A percentile compares a stretch with the other conserved stretches of the same genome.
Conservation (phyloP, 331 rosid genomes). For the Stylosanthes scabra region DNA sequence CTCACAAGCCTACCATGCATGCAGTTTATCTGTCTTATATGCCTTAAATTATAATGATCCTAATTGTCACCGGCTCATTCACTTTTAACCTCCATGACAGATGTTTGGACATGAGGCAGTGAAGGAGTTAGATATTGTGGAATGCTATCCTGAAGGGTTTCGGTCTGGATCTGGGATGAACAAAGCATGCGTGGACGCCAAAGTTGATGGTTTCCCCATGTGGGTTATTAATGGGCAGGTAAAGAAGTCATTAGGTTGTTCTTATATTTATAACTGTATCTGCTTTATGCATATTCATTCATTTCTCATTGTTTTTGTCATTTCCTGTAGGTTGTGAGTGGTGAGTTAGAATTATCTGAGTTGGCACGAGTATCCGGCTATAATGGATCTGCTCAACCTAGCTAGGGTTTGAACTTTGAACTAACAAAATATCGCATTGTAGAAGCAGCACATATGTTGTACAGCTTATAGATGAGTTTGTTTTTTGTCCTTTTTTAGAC, state of each 20-base stretch:
- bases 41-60: slow-evolving; percentile 25
- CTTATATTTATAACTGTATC: not conserved
- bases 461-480: slow-evolving; percentile 37
- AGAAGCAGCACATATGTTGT: slow-evolving; percentile 38
- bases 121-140: slow-evolving; percentile 74
- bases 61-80: not conserved
- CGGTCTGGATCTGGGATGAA: slow-evolving; percentile 72
- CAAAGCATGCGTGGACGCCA: slow-evolving; percentile 66
- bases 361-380: slow-evolving; percentile 71
- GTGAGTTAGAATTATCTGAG: slow-evolving; percentile 68
- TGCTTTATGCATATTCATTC: slow-evolving; percentile 7
- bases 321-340: slow-evolving; percentile 70
- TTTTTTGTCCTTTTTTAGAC: slow-evolving; percentile 7
- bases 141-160: slow-evolving; percentile 90
- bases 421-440: slow-evolving; percentile 7
- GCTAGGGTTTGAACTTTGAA: slow-evolving; percentile 28
- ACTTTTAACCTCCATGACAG: slow-evolving; percentile 42
- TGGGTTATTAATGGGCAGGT: slow-evolving; percentile 94
- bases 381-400: slow-evolving; percentile 49
- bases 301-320: slow-evolving; percentile 32
- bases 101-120: slow-evolving; percentile 92
- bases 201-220: slow-evolving; percentile 88
- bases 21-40: too few species aligned
- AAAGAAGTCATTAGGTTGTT: slow-evolving; percentile 31
- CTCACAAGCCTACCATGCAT: slow-evolving; percentile 7